phyloP scores from a whole-genome alignment of 306 rosid genomes.

The Ceratonia siliqua region DNA sequence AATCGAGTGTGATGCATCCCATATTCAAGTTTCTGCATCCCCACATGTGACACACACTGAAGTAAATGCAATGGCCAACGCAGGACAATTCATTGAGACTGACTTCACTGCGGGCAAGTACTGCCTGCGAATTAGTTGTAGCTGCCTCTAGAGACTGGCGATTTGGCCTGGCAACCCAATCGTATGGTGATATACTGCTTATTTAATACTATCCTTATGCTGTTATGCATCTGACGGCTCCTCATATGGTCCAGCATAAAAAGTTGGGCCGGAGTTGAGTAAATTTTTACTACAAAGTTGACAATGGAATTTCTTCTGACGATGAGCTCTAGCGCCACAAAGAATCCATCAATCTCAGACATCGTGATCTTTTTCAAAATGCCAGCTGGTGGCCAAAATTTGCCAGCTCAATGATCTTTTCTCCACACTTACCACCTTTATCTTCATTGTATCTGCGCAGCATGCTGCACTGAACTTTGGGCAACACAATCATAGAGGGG shows the following conservation, averaged over 20 bases:
- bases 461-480: constrained; percentile 47
- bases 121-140: neutral
- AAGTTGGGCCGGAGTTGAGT: constrained; percentile 38
- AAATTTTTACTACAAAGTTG: constrained; percentile 35
- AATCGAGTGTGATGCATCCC: constrained; percentile 53
- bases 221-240: constrained; percentile 48
- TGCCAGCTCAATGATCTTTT: constrained; percentile 33
- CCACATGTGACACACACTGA: neutral
- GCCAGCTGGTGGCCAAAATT: constrained; percentile 50
- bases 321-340: constrained; percentile 41
- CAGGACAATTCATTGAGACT: neutral
- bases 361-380: constrained; percentile 40
- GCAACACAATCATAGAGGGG: constrained; percentile 31
- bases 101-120: neutral
- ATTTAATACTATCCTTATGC: constrained; percentile 52
- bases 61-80: neutral
- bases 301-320: constrained; percentile 31
- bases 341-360: constrained; percentile 40
- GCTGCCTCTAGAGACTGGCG: neutral
- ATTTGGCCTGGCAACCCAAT: constrained; percentile 31
- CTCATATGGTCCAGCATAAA: constrained; percentile 44
- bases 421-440: constrained; percentile 35
- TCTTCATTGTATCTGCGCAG: constrained; percentile 38
- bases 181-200: constrained; percentile 32
- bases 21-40: constrained; percentile 40